These are phyloP conservation scores for Gracilaria vermiculophylla DNA, from an alignment of 23 red algal genomes.

Conservation along the genomic window DNA sequence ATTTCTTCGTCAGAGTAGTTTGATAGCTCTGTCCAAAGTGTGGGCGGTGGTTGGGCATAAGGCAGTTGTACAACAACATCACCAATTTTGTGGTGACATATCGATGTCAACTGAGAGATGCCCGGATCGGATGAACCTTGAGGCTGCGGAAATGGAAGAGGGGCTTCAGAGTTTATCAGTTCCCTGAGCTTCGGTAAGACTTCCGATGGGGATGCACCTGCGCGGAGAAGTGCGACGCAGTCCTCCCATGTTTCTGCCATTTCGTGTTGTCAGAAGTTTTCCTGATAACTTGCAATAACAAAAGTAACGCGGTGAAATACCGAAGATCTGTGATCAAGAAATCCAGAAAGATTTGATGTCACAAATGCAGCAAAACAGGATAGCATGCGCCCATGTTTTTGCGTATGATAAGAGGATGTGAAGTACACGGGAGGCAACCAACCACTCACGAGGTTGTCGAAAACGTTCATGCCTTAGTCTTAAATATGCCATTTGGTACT, in stretches of 20 bases:
- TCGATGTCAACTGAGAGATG: neutral
- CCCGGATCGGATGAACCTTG: neutral
- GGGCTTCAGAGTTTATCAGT: neutral
- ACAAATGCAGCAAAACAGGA: too few species aligned
- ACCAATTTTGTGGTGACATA: neutral
- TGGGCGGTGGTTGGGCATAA: constrained; percentile 21
- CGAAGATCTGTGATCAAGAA: too few species aligned
- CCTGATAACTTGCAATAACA: too few species aligned
- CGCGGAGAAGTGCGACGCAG: constrained; percentile 31
- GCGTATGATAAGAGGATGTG: too few species aligned
- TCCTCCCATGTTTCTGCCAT: constrained; percentile 54
- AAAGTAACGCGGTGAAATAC: too few species aligned
- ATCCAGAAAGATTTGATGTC: too few species aligned
- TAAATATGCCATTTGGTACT: too few species aligned
- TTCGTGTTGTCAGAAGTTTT: too few species aligned
- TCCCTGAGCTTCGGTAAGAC: constrained; percentile 35
- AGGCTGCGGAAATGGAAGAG: neutral
- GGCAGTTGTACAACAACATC: constrained; percentile 20
- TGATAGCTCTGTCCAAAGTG: constrained; percentile 13
- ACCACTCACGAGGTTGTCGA: too few species aligned
- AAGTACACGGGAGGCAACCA: too few species aligned
- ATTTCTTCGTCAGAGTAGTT: neutral
- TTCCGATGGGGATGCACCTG: constrained; percentile 37
- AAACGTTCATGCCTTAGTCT: too few species aligned
- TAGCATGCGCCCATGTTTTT: too few species aligned